Base-by-base conservation (phyloP, 148 eudicot species). In the Hydrangea macrophylla region DNA sequence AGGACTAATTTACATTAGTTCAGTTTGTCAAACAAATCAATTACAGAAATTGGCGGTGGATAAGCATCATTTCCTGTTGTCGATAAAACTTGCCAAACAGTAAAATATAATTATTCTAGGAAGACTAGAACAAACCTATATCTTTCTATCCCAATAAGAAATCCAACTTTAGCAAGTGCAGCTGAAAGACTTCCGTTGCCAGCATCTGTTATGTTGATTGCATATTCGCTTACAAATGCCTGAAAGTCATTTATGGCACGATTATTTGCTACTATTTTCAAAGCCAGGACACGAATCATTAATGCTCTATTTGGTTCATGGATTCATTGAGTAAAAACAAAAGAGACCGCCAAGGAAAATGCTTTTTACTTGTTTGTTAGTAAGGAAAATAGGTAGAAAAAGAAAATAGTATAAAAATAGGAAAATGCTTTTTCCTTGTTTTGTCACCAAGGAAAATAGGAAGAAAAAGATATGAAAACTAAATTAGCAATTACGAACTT, bases 191-290 rank as follows among this genome's bases (percentile, higher is more conserved):
- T 88, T 73, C 98, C 98, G 31, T 62, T 70, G 28, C 96, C 92
- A 75, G 89, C 84, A 64, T 89, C 96, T 61, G 70, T 68, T 75
- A 75, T 80, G 40, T 79, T 86, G 60, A 93, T 95, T 67, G 90
- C 98, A 73, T 93, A 93, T 56, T 93, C 98, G 78, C 98, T 92
- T 69, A 93, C 98, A 79, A 93, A 93, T 74, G 87, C 98, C 98
- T 90, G 75, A 53, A 31, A 37, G 15, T 45, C 53, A 78, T 30
- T 33, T 15, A 68, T 62, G 62, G 22, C 57, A 68, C 26, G 57
- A 67, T 30, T 32, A 28, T 36, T 55, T 58, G 79, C 64, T 48
- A 64, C 36, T 37, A 50, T 50, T 11, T 9, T 31, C 42, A 50
- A 27, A 65, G 31, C 15, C 10, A 65, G 39, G 45, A n/a, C 39